Evolutionary conservation across 2,329 filamentous ascomycete genomes (phyloP), one percentile per base, ranked within the genome.

Genomic region (Sclerotiophoma versabilis): DNA sequence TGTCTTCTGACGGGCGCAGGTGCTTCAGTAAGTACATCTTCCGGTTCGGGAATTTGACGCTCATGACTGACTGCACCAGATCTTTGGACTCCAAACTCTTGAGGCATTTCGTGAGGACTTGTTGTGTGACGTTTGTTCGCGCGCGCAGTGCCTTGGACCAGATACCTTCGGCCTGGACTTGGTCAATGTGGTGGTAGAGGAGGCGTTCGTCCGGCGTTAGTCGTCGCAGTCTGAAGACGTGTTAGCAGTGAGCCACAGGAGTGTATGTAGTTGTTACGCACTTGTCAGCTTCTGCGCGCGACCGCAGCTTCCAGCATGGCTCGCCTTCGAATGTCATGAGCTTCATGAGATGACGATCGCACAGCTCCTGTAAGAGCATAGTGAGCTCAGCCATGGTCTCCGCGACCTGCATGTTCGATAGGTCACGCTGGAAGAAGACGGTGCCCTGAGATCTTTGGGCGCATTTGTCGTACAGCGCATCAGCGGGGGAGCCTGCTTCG

Each of bases 11-110:
- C 0, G 95, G 93, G 10, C 87, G 86, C 57, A 99, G 84, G 59
- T 88, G 88, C 48, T 88, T 86, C 69, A 96, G 88, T 83, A 99
- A 96, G 81, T 95, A 99, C 84, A 96, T 96, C 78, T 96, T 96
- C 72, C 95, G 90, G 63, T 88, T 90, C 23, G 92, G 91, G 70
- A 90, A 88, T 77, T 96, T 92, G 76, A 96, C 92, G 75, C 89
- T 95, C 78, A 93, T 95, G 78, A 98, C 92, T 53, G 88, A 87
- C 68, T 90, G 90, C 74, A 99, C 92, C 72, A 96, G 87, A 29
- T 87, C 86, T 73, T 92, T 93, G 32, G 83, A 79, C 75, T 96
- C 90, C 58, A 99, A 86, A 59, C 88, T 86, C 79, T 96, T 96
- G 64, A 98, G 83, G 23, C 87, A 87, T 66, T 89, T 89, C 65